phyloP scores from a whole-genome alignment of 805 yeast species.

The Candida broadrunensis region DNA sequence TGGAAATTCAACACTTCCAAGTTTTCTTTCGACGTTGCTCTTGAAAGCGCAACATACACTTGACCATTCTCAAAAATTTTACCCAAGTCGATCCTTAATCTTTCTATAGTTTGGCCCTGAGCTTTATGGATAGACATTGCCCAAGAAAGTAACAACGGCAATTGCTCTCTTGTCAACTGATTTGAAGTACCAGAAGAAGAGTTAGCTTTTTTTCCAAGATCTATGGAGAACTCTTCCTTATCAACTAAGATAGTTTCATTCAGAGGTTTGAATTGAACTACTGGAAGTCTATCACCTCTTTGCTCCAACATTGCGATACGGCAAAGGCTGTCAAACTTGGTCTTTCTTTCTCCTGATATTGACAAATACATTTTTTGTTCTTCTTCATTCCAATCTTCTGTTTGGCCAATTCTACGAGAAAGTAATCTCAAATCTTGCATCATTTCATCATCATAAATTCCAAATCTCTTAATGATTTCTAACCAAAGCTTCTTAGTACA shows the following conservation, averaged over 20 bases:
- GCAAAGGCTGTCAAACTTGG: constrained; percentile 18
- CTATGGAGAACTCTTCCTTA: constrained; percentile 31
- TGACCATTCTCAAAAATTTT: constrained; percentile 78
- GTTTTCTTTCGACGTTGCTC: constrained; percentile 68
- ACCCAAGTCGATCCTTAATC: constrained; percentile 66
- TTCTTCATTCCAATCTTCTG: constrained; percentile 13
- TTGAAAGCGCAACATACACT: constrained; percentile 76
- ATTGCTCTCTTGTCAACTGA: constrained; percentile 48
- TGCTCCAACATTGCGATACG: constrained; percentile 19
- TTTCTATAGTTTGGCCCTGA: constrained; percentile 77
- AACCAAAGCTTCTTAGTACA: constrained; percentile 23
- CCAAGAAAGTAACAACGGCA: constrained; percentile 77
- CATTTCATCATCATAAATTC: constrained; percentile 14
- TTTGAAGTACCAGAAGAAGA: constrained; percentile 7
- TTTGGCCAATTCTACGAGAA: constrained; percentile 19
- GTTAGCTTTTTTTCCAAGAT: constrained; percentile 1
- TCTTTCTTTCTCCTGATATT: constrained; percentile 23
- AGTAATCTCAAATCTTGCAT: constrained; percentile 21
- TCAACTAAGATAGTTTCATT: constrained; percentile 29
- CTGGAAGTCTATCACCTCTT: constrained; percentile 31
- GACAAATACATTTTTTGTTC: constrained; percentile 13
- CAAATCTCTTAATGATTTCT: constrained; percentile 22
- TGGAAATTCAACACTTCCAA: constrained; percentile 67
- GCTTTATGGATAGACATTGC: constrained; percentile 82
- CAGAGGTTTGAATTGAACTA: constrained; percentile 42